Base-by-base conservation (phyloP, 2,329 filamentous ascomycete genomes). In the Alternaria brassicicola region DNA sequence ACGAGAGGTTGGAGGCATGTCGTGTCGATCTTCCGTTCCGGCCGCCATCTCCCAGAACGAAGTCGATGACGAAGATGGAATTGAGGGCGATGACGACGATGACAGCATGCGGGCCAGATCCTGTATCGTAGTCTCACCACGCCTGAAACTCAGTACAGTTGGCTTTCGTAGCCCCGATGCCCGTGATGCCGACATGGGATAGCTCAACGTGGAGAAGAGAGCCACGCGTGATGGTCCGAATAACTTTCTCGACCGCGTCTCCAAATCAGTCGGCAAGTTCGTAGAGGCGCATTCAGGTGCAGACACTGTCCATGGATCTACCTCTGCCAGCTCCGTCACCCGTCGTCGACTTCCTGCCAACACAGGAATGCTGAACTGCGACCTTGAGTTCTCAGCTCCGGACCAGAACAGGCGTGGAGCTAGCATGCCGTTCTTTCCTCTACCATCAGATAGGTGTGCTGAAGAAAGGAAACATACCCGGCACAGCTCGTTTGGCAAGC, bases 371-470 rank as follows among this genome's bases (percentile, higher is more conserved):
- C 9, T 35, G 28, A 5, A 48, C 15, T 13, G 12, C 1, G 13
- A 10, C 7, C 25, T 35, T 28, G 12, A 25, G 45, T 35, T 25
- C 2, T 13, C 12, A 0, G 1, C 30, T 6, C 28, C 9, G 1
- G 13, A 1, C 5, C 19, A 17, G 7, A n/a, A 33, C 3, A 21
- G 21, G 21, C 45, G 30, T 7, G 28, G 12, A 6, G 28, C 13
- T 12, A 48, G 45, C 21, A 33, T 35, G 45, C 45, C 45, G 1
- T 0, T 25, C 2, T 21, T 45, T 13, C 6, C 42, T 3, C 9
- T 8, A 1, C 17, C 26, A 12, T 45, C 41, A 17, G 8, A n/a
- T n/a, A 9, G 2, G 0, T 0, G n/a, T 19, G 0, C 9, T 30
- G 25, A n/a, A 1, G 13, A 2, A 0, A 31, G 5, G 7, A 25